A percentile compares a stretch with the other conserved stretches of the same genome.
Evolutionary conservation across 768 basidiomycete genomes (phyloP).

Genomic region (Calocybe gangraenosa): DNA sequence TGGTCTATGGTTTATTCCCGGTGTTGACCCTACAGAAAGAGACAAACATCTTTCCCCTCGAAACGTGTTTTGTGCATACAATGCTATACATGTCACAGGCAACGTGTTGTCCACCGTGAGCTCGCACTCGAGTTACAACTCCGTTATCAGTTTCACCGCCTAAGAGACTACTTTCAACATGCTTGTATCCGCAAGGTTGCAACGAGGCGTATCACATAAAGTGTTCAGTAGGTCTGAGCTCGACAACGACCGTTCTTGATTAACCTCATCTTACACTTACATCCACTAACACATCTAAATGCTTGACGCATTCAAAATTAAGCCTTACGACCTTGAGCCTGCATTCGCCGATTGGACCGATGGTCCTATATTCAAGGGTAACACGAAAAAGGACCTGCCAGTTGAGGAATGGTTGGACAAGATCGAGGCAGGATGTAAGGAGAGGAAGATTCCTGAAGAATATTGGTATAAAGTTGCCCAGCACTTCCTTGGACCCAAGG

Average conservation of each 20-base stretch:
- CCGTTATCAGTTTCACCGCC: not conserved
- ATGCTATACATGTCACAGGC: conserved; percentile 9
- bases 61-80: conserved; percentile 7
- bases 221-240: no score
- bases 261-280: conserved; percentile 1
- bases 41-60: conserved; percentile 5
- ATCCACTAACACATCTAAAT: conserved; percentile 26
- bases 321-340: conserved; percentile 71
- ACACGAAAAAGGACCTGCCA: conserved; percentile 61
- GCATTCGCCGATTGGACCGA: conserved; percentile 62
- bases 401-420: conserved; percentile 72
- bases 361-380: conserved; percentile 64
- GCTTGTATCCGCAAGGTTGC: conserved; percentile 11
- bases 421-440: conserved; percentile 67
- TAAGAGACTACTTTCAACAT: conserved; percentile 2
- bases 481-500: conserved; percentile 68
- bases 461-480: conserved; percentile 83
- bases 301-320: conserved; percentile 77
- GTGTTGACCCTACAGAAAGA: not conserved
- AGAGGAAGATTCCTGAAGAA: conserved; percentile 71
- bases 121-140: conserved; percentile 3
- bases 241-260: no score
- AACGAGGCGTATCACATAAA: conserved; percentile 18
- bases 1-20: not conserved
- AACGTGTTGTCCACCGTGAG: conserved; percentile 16